These are phyloP conservation scores for Clonostachys sp. DNA, from an alignment of 2,329 filamentous ascomycete genomes.

Conservation along the genomic window DNA sequence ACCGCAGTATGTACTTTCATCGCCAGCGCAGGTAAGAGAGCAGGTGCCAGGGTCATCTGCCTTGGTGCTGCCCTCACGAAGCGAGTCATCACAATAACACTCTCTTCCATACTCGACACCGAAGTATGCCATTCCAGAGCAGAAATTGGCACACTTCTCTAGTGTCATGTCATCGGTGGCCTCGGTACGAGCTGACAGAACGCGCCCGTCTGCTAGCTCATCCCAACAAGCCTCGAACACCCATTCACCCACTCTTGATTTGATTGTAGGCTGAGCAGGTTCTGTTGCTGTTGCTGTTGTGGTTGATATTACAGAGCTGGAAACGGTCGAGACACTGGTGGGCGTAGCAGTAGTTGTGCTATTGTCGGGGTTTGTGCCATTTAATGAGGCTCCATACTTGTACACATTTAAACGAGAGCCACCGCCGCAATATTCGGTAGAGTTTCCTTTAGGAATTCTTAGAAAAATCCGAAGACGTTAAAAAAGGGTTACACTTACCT, in stretches of 20 bases:
- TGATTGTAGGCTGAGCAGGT: slow-evolving; percentile 15
- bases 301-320: neutral
- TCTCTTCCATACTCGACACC: slow-evolving; percentile 28
- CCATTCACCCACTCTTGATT: slow-evolving; percentile 17
- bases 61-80: slow-evolving; percentile 17
- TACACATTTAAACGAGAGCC: slow-evolving; percentile 27
- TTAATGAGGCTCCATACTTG: slow-evolving; percentile 7
- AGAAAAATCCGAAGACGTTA: neutral
- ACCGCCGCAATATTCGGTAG: slow-evolving; percentile 29
- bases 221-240: slow-evolving; percentile 28
- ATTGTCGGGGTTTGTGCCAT: neutral
- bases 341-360: neutral
- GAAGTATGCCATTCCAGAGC: slow-evolving; percentile 20
- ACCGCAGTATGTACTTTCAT: slow-evolving; percentile 25
- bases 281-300: slow-evolving; percentile 9
- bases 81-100: slow-evolving; percentile 29
- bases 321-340: neutral
- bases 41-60: slow-evolving; percentile 23
- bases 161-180: slow-evolving; percentile 27
- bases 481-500: slow-evolving; percentile 7
- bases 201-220: slow-evolving; percentile 21
- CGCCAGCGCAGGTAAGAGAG: slow-evolving; percentile 22
- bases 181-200: slow-evolving; percentile 18
- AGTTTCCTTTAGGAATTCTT: slow-evolving; percentile 13
- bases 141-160: slow-evolving; percentile 22